phyloP scores from a whole-genome alignment of 345 rosid genomes.

The Cardamine resedifolia region DNA sequence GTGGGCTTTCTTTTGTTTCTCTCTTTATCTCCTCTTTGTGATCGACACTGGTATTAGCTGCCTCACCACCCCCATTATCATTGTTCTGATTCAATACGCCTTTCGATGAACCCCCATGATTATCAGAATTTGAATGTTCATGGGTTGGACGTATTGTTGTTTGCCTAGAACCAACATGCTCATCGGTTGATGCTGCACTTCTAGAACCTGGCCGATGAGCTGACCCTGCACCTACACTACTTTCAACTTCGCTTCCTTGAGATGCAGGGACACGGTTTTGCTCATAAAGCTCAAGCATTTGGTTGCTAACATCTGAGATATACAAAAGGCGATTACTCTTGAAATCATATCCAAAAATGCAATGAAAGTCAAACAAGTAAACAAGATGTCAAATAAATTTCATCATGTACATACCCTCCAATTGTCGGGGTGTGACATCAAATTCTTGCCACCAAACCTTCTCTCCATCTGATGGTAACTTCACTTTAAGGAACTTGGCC shows the following conservation, averaged over 20 bases:
- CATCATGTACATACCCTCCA: constrained; percentile 66
- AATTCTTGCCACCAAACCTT: constrained; percentile 99
- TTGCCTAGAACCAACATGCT: constrained; percentile 45
- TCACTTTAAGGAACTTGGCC: constrained; percentile 97
- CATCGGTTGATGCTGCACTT: constrained; percentile 53
- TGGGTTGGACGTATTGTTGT: constrained; percentile 44
- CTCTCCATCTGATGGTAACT: constrained; percentile 97
- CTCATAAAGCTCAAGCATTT: constrained; percentile 89
- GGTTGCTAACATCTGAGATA: constrained; percentile 85
- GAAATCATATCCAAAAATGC: not conserved
- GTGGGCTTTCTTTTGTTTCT: constrained; percentile 47
- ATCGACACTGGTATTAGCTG: constrained; percentile 64
- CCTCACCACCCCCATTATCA: constrained; percentile 65
- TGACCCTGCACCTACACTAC: constrained; percentile 71
- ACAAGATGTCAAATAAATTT: constrained; percentile 4
- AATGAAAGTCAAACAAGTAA: not conserved
- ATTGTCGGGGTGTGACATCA: constrained; percentile 92
- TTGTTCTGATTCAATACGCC: constrained; percentile 43
- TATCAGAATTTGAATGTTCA: constrained; percentile 52
- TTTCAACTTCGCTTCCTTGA: constrained; percentile 83
- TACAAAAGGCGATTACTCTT: constrained; percentile 1
- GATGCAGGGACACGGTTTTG: constrained; percentile 75
- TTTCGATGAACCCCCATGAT: constrained; percentile 49
- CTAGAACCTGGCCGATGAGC: constrained; percentile 50
- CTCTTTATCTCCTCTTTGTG: constrained; percentile 52